Base-by-base conservation (phyloP, 2,329 filamentous ascomycete species). In the Aurifilum marmelostoma region DNA sequence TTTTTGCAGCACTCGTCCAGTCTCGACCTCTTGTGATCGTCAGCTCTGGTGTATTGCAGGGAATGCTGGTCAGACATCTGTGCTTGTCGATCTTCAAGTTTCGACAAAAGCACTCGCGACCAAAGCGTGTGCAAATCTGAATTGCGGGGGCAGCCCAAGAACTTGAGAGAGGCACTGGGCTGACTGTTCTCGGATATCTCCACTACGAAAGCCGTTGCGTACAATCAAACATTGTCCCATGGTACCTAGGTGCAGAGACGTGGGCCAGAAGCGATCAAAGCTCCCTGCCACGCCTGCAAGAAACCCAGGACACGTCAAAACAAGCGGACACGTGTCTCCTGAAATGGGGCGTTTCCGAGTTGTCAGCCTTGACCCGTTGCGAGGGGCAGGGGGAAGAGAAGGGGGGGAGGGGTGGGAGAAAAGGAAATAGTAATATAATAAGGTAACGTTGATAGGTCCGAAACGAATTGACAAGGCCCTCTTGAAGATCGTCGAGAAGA, bases 51-150 rank as follows among this genome's bases (percentile, higher is more conserved):
- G 24, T 29, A 8, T 18, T 32, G 52, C 52, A 56, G 12, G 52
- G 52, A 18, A 3, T 27, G 52, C 24, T 56, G 14, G 52, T 56
- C 52, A 56, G 52, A 56, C 52, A 56, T 56, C 52, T 56, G 52
- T 29, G 52, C 52, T 56, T 29, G 52, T 29, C 24, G 52, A 56
- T 56, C 52, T 16, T n/a, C n/a, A 56, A 32, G 24, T 56, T 56
- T 16, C 43, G 43, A 47, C 24, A 32, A 5, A 3, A 9, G 9
- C 21, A 7, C 14, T 32, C 52, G 24, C 5, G 52, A 56, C 52
- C 27, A 56, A 56, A 56, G 27, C 21, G 24, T 56, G 52, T 5
- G 52, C 5, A 5, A 56, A 14, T 29, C 27, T 7, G 16, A 18
- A 29, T 56, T 32, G 14, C 32, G 52, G 52, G 52, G 27, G 52